These are phyloP conservation scores for Pseudotsuga menziesii DNA, from an alignment of 75 land plant species.

Conservation along the genomic window DNA sequence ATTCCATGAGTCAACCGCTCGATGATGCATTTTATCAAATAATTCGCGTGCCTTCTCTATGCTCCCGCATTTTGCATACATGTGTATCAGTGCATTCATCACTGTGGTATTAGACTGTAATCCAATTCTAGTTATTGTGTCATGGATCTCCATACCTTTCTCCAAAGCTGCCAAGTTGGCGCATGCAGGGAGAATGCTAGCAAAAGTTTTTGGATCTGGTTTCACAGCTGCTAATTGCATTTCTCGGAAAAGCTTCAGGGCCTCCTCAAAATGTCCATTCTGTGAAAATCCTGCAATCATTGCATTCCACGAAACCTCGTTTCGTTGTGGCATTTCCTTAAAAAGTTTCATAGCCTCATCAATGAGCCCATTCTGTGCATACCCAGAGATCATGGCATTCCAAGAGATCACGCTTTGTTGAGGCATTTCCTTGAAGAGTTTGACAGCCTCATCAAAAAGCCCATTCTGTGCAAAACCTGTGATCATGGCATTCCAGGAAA, in stretches of 20 bases:
- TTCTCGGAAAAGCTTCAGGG: constrained; percentile 16
- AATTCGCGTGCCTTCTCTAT: constrained; percentile 18
- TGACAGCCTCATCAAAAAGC: background rate
- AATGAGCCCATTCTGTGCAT: constrained; percentile 8
- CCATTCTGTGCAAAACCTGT: background rate
- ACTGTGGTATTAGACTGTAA: constrained; percentile 15
- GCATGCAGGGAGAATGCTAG: constrained; percentile 32
- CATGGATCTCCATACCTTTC: constrained; percentile 29
- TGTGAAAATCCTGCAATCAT: constrained; percentile 24
- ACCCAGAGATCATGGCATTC: constrained; percentile 13
- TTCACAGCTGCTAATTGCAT: constrained; percentile 7
- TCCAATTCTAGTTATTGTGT: constrained; percentile 18
- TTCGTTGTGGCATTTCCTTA: constrained; percentile 14
- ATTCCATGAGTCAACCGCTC: constrained; percentile 13
- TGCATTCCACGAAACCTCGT: constrained; percentile 26
- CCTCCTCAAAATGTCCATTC: constrained; percentile 15
- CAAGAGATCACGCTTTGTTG: constrained; percentile 5
- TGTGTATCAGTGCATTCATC: constrained; percentile 27
- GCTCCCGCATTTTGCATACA: constrained; percentile 41
- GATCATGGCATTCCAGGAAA: background rate
- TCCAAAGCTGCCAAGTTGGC: constrained; percentile 15
- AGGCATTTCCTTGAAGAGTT: constrained; percentile 1
- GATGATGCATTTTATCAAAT: constrained; percentile 11
- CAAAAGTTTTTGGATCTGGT: background rate
- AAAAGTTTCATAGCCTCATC: constrained; percentile 17